Percentiles rank a stretch among this genome's conserved stretches.
phyloP scores from a whole-genome alignment of 2,329 filamentous ascomycete genomes.

The Cercospora canescens region DNA sequence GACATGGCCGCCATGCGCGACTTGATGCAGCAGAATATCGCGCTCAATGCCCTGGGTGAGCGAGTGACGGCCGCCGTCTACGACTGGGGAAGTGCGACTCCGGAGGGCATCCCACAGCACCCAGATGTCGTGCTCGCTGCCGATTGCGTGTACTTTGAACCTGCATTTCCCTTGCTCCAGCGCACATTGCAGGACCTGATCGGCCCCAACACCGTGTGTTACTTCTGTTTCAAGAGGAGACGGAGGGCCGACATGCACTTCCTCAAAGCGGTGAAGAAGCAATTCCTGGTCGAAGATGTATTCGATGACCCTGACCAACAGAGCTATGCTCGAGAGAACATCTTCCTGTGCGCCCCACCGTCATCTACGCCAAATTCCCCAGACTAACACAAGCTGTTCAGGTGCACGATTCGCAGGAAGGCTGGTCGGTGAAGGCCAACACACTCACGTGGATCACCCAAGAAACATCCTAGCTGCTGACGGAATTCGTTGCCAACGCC shows the following conservation, averaged over 20 bases:
- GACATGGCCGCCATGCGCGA: constrained; percentile 84
- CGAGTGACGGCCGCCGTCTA: constrained; percentile 69
- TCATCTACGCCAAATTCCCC: background rate
- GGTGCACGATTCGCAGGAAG: constrained; percentile 29
- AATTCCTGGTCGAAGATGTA: constrained; percentile 48
- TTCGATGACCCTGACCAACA: constrained; percentile 51
- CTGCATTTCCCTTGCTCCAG: constrained; percentile 85
- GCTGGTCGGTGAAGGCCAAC: constrained; percentile 14
- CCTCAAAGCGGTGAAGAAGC: constrained; percentile 52
- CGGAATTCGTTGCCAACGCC: constrained; percentile 8
- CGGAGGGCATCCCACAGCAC: constrained; percentile 55
- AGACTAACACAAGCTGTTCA: constrained; percentile 13
- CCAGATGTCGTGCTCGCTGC: constrained; percentile 81
- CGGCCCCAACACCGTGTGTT: constrained; percentile 64
- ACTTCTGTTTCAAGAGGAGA: constrained; percentile 94
- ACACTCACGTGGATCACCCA: constrained; percentile 6
- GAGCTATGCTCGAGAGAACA: constrained; percentile 48
- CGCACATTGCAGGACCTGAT: constrained; percentile 75
- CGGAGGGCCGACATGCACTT: constrained; percentile 65
- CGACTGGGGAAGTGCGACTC: constrained; percentile 66
- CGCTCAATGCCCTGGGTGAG: constrained; percentile 69
- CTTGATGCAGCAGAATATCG: constrained; percentile 84
- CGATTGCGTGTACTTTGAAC: constrained; percentile 97
- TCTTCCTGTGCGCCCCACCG: constrained; percentile 46
- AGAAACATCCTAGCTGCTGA: constrained; percentile 14